phyloP scores from a whole-genome alignment of 2,329 filamentous ascomycete species.

The Ascochyta viciae-villosae region DNA sequence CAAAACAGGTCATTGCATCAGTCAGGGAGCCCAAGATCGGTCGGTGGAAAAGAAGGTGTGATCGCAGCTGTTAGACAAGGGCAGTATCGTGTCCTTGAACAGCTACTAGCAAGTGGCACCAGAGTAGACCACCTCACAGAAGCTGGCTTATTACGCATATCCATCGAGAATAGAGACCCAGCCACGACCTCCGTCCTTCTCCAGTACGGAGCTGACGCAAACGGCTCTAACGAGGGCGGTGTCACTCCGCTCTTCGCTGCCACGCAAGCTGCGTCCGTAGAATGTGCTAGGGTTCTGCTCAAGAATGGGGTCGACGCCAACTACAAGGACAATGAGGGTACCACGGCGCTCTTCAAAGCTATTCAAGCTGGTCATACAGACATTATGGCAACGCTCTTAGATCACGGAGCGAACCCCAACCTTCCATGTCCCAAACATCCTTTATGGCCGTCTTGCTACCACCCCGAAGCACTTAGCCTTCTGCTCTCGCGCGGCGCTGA shows the following conservation, averaged over 20 bases:
- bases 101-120: conserved; percentile 38
- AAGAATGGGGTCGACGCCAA: conserved; percentile 59
- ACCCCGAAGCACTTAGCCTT: conserved; percentile 64
- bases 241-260: conserved; percentile 35
- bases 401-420: conserved; percentile 70
- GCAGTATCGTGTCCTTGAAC: conserved; percentile 64
- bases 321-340: conserved; percentile 65
- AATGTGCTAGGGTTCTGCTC: conserved; percentile 55
- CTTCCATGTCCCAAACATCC: conserved; percentile 72
- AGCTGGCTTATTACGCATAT: conserved; percentile 35
- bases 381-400: conserved; percentile 60
- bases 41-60: conserved; percentile 44
- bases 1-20: conserved; percentile 27
- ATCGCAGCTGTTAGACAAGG: conserved; percentile 65
- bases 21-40: conserved; percentile 28
- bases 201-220: conserved; percentile 37
- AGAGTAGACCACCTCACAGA: conserved; percentile 34
- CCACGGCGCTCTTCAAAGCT: conserved; percentile 68
- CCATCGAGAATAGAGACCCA: conserved; percentile 36
- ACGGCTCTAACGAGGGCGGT: conserved; percentile 35
- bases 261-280: conserved; percentile 33
- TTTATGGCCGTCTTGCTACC: conserved; percentile 69
- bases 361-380: conserved; percentile 64
- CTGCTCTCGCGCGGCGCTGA: conserved; percentile 68
- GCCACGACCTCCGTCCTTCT: conserved; percentile 35